A percentile compares a stretch with the other conserved stretches of the same genome.
These are phyloP conservation scores for Eutypa lata DNA, from an alignment of 2,329 filamentous ascomycete species.

Conservation along the genomic window DNA sequence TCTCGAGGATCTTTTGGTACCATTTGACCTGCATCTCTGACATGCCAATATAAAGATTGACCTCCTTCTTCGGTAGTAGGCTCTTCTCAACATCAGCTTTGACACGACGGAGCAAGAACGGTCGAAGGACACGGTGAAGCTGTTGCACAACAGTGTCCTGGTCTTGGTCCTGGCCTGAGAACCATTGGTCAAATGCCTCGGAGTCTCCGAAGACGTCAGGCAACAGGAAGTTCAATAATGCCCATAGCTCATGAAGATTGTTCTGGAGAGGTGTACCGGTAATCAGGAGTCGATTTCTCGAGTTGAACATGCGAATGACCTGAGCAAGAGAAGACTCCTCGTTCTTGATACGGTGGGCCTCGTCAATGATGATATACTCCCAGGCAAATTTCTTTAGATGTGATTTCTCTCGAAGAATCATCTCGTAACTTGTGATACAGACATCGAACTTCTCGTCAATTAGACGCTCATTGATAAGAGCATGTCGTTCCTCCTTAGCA, in stretches of 20 bases:
- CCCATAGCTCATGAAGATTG: slow-evolving; percentile 97
- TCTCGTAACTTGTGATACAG: slow-evolving; percentile 97
- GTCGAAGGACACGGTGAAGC: slow-evolving; percentile 85
- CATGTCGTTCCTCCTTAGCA: slow-evolving; percentile 86
- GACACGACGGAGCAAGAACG: slow-evolving; percentile 91
- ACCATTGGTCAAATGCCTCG: slow-evolving; percentile 97
- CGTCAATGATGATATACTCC: slow-evolving; percentile 99
- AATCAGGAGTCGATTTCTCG: slow-evolving; percentile 89
- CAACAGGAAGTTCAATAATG: slow-evolving; percentile 93
- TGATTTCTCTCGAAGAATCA: slow-evolving; percentile 93
- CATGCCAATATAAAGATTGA: slow-evolving; percentile 97
- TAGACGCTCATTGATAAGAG: slow-evolving; percentile 86
- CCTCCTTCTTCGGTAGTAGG: slow-evolving; percentile 91
- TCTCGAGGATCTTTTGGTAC: slow-evolving; percentile 98
- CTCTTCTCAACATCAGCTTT: slow-evolving; percentile 99
- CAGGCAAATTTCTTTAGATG: slow-evolving; percentile 97
- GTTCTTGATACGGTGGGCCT: slow-evolving; percentile 98
- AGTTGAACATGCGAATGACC: slow-evolving; percentile 94
- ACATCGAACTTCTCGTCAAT: slow-evolving; percentile 95
- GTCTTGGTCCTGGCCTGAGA: slow-evolving; percentile 83
- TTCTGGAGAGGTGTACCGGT: slow-evolving; percentile 97
- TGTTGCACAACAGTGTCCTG: slow-evolving; percentile 96
- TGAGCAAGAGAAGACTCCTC: slow-evolving; percentile 96
- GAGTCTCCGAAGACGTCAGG: slow-evolving; percentile 97
- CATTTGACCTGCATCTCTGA: slow-evolving; percentile 98